These are phyloP conservation scores for Periconia sp. DNA, from an alignment of 2,329 filamentous ascomycete genomes.

Conservation along the genomic window DNA sequence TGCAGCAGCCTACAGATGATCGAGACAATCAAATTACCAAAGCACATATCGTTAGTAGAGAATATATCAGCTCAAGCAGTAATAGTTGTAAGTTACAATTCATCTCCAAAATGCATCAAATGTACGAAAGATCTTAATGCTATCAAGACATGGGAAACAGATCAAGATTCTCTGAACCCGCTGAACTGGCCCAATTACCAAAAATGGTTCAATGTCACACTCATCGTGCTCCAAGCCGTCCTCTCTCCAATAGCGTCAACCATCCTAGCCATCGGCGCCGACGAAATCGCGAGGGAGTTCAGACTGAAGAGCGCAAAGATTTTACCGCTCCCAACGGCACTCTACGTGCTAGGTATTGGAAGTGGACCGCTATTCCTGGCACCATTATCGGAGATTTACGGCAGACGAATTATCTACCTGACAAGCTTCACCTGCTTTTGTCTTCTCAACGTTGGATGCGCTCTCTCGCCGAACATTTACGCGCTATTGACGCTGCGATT, in stretches of 20 bases:
- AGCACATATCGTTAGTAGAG: not conserved
- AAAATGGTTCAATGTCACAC: slow-evolving; percentile 6
- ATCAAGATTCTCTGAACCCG: slow-evolving; percentile 3
- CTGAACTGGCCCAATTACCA: slow-evolving; percentile 1
- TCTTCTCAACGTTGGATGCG: slow-evolving; percentile 32
- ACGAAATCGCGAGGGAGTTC: slow-evolving; percentile 20
- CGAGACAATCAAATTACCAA: not conserved
- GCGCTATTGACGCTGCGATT: slow-evolving; percentile 24
- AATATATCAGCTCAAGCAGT: not conserved
- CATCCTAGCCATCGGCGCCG: slow-evolving; percentile 25
- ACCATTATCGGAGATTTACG: slow-evolving; percentile 23
- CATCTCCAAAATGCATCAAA: not conserved
- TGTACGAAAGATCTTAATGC: not conserved
- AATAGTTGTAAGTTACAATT: not conserved
- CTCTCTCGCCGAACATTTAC: slow-evolving; percentile 13
- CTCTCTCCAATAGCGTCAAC: slow-evolving; percentile 15
- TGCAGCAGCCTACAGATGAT: not conserved
- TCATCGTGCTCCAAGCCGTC: slow-evolving; percentile 1
- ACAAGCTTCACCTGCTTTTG: slow-evolving; percentile 3
- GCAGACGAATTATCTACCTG: slow-evolving; percentile 16
- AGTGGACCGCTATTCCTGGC: slow-evolving; percentile 19
- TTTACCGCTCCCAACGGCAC: slow-evolving; percentile 12
- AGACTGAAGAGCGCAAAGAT: slow-evolving; percentile 9
- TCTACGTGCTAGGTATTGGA: slow-evolving; percentile 21
- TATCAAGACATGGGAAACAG: not conserved